These are phyloP conservation scores for Trichopus zeylanicus DNA, from an alignment of 116 monocot genomes.

Conservation along the genomic window DNA sequence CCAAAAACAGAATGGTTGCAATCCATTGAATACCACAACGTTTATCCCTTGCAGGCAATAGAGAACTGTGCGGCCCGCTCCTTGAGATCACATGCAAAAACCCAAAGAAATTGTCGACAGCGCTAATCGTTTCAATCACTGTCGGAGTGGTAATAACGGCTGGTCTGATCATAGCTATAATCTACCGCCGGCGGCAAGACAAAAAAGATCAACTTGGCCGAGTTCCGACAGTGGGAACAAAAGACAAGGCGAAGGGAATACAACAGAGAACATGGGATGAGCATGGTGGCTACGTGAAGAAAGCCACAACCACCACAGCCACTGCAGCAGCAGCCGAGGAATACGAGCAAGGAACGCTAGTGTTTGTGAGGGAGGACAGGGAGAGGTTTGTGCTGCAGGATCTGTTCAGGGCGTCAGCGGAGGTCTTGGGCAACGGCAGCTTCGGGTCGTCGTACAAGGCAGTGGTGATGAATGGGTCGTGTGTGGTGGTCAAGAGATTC, in stretches of 20 bases:
- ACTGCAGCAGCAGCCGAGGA: no score
- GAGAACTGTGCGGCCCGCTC: constrained; percentile 54
- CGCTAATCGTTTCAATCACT: constrained; percentile 4
- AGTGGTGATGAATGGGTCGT: constrained; percentile 19
- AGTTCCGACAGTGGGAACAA: not conserved
- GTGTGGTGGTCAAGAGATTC: constrained; percentile 65
- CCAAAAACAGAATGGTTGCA: not conserved
- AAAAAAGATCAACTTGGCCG: not conserved
- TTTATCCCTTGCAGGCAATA: constrained; percentile 68
- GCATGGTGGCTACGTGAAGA: no score
- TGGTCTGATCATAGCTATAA: no score
- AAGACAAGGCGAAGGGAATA: not conserved
- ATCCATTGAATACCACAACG: no score
- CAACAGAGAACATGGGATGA: no score
- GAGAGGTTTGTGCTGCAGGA: constrained; percentile 57
- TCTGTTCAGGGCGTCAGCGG: constrained; percentile 58
- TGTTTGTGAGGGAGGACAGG: constrained; percentile 29
- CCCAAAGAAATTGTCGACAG: constrained; percentile 5
- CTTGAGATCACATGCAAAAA: constrained; percentile 15
- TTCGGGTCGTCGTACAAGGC: constrained; percentile 67
- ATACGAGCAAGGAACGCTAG: constrained; percentile 24
- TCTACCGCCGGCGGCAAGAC: no score
- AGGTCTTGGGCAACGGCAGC: constrained; percentile 69
- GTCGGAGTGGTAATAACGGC: no score
- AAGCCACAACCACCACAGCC: no score